Evolutionary conservation across 2,329 filamentous ascomycete species (phyloP), one percentile per base, ranked within the genome.

Genomic region (Exophiala oligosperma): DNA sequence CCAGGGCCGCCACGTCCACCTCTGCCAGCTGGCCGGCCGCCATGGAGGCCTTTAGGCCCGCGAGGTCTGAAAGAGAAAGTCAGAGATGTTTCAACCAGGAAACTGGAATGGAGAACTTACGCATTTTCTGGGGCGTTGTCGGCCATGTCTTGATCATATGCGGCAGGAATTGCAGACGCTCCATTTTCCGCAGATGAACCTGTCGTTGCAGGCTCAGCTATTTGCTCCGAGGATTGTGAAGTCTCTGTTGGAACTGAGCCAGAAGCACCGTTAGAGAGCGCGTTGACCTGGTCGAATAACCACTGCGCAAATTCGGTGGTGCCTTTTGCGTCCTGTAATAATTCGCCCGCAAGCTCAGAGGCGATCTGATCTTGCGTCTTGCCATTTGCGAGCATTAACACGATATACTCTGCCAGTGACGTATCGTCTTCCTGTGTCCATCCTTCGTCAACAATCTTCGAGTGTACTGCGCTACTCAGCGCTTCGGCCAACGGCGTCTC

Each of bases 361-460:
- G 92, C 89, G 65, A 99, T 93, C 72, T 97, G 89, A 51, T 92
- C 86, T 72, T 96, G 88, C 3, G 89, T 92, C 75, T 96, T 97
- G 68, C 92, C 91, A 76, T 97, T 97, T 62, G 91, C 91, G 32
- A 99, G 84, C 93, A 97, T 97, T 63, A 97, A 85, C 59, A 97
- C 89, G 66, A 99, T 94, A 77, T 97, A 99, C 77, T 99, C 94
- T 59, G 92, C 88, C 59, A 99, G 84, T 38, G 91, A 90, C 24
- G 88, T 87, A 73, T 93, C 91, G 69, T 86, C 84, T 61, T 88
- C 89, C 29, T 89, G 87, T 62, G 87, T 92, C 93, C 94, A 97
- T 69, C 92, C 93, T 66, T 92, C 88, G 76, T 99, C 93, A 59
- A 91, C 85, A 57, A 99, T 81, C 79, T 97, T 97, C 32, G 91